Evolutionary conservation across 805 yeast species (phyloP).

Genomic region (Zygosaccharomyces siamensis): DNA sequence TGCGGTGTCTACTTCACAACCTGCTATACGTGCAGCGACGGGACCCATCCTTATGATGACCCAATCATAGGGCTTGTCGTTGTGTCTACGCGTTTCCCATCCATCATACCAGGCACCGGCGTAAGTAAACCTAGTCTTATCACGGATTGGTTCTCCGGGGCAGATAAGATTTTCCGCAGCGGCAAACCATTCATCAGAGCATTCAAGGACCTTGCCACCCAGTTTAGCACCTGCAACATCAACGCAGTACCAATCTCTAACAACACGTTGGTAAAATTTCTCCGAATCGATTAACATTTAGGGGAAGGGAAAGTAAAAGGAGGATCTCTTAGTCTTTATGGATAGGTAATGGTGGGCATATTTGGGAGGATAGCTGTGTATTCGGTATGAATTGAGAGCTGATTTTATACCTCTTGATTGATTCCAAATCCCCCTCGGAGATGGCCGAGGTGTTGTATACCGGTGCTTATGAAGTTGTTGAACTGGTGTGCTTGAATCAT

Average conservation of each 20-base stretch:
- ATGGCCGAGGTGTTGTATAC: not conserved
- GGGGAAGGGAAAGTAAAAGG: not conserved
- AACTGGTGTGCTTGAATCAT: not conserved
- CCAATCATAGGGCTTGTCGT: slow-evolving; percentile 80
- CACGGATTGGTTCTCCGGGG: slow-evolving; percentile 76
- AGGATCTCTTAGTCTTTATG: not conserved
- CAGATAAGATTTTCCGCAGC: slow-evolving; percentile 82
- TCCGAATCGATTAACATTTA: not conserved
- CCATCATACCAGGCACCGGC: slow-evolving; percentile 99
- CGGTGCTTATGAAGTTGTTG: not conserved
- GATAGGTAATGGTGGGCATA: not conserved
- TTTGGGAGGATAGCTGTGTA: not conserved
- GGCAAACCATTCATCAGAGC: slow-evolving; percentile 94
- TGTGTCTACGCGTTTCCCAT: slow-evolving; percentile 97
- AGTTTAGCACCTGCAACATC: slow-evolving; percentile 82
- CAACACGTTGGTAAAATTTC: slow-evolving; percentile 1
- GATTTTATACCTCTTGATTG: not conserved
- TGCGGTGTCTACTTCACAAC: slow-evolving; percentile 89
- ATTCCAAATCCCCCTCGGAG: not conserved
- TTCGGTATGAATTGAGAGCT: not conserved
- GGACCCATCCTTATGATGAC: slow-evolving; percentile 82
- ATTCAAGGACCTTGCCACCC: slow-evolving; percentile 67
- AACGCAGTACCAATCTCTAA: slow-evolving; percentile 19
- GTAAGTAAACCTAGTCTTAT: slow-evolving; percentile 69
- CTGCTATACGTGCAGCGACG: slow-evolving; percentile 64